A percentile compares a stretch with the other conserved stretches of the same genome.
Evolutionary conservation across 768 basidiomycete genomes (phyloP).

Genomic region (Boletus vermiculosoides): DNA sequence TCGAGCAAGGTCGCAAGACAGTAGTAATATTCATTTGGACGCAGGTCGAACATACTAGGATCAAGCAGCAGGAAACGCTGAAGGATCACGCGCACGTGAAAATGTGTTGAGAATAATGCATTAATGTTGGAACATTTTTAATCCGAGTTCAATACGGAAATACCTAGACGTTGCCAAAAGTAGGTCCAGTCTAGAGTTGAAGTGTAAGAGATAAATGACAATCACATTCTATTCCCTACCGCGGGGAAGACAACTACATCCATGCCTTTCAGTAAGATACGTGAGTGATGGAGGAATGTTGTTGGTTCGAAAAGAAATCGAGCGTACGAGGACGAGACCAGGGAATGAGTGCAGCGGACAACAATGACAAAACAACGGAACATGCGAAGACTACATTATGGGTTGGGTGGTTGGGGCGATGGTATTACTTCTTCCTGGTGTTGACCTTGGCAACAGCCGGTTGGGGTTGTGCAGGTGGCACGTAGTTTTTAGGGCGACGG

Average conservation of each 20-base stretch:
- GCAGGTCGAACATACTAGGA: neutral
- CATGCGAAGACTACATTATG: constrained; percentile 20
- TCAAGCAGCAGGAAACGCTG: neutral
- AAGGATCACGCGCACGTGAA: neutral
- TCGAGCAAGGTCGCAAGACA: neutral
- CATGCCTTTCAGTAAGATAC: constrained; percentile 7
- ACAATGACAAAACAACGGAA: constrained; percentile 22
- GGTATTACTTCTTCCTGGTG: constrained; percentile 40
- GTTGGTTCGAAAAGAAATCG: constrained; percentile 9
- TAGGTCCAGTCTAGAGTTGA: constrained; percentile 8
- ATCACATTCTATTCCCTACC: constrained; percentile 12
- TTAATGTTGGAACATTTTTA: neutral
- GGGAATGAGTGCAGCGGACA: constrained; percentile 19
- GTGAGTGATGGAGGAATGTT: constrained; percentile 2
- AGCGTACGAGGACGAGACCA: constrained; percentile 12
- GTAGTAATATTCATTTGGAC: neutral
- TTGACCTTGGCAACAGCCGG: constrained; percentile 41
- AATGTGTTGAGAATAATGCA: neutral
- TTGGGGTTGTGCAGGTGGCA: constrained; percentile 48
- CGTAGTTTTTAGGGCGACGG: constrained; percentile 73
- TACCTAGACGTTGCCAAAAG: neutral
- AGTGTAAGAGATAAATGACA: constrained; percentile 5
- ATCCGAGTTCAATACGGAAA: neutral
- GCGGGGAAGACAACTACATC: constrained; percentile 6
- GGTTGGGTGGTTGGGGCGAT: constrained; percentile 5